Conservation (phyloP, 2,329 filamentous ascomycete genomes). For the Pestalotiopsis sp. region DNA sequence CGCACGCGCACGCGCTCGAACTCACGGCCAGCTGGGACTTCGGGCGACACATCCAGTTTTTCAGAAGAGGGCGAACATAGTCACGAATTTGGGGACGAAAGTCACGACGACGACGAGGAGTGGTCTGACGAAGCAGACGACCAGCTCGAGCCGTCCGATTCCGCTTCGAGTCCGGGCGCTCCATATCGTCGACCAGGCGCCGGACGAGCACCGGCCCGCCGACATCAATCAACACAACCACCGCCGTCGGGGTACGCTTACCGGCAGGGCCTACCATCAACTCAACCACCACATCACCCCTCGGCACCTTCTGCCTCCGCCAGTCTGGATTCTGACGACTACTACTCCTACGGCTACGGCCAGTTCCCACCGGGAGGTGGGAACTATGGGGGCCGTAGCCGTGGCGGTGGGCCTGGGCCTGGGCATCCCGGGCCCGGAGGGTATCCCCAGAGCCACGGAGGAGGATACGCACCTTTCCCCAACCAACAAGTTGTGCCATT, state of each 20-base stretch:
- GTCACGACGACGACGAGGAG: conserved; percentile 22
- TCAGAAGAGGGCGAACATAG: conserved; percentile 41
- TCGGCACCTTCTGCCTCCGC: conserved; percentile 44
- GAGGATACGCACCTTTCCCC: conserved; percentile 41
- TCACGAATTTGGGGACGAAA: conserved; percentile 26
- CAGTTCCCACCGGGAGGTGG: conserved; percentile 21
- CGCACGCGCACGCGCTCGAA: neutral
- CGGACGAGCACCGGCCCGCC: conserved; percentile 40
- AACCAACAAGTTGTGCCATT: conserved; percentile 51
- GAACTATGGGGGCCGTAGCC: conserved; percentile 36
- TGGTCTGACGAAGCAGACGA: conserved; percentile 35
- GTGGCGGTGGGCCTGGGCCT: conserved; percentile 25
- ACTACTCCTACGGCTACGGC: conserved; percentile 45
- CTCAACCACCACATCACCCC: neutral
- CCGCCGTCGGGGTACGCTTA: conserved; percentile 26
- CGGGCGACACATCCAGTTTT: conserved; percentile 31
- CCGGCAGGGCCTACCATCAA: conserved; percentile 26
- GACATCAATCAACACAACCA: conserved; percentile 34
- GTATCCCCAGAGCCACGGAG: conserved; percentile 53
- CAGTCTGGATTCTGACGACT: conserved; percentile 67
- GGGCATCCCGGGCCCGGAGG: conserved; percentile 25
- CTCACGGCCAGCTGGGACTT: neutral
- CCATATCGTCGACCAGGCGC: conserved; percentile 31
- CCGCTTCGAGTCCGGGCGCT: conserved; percentile 50
- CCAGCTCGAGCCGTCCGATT: conserved; percentile 60